Percentiles rank a stretch among this genome's conserved stretches.
Conservation (phyloP, 176 grass and related monocot genomes). For the Eremochloa ophiuroides region DNA sequence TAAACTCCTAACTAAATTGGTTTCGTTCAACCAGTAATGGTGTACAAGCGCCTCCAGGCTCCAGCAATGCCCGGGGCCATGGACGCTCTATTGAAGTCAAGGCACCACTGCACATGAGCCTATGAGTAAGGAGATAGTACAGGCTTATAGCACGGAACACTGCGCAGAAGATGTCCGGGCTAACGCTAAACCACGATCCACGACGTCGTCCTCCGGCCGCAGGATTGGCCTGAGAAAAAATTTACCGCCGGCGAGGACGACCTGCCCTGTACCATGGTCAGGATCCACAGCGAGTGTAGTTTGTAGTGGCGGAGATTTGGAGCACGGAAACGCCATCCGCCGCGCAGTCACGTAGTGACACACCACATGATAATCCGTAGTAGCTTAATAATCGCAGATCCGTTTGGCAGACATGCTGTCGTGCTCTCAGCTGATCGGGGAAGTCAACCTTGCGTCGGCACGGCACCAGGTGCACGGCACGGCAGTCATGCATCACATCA, state of each 20-base stretch:
- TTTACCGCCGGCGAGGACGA: not conserved
- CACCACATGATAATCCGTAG: not conserved
- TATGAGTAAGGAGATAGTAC: not conserved
- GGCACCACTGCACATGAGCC: not conserved
- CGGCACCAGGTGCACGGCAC: not conserved
- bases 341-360: not conserved
- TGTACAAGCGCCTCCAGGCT: not conserved
- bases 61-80: not conserved
- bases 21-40: not conserved
- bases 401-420: not conserved
- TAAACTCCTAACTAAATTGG: not conserved
- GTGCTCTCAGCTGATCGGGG: not conserved
- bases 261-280: not conserved
- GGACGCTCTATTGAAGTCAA: not conserved
- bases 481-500: not conserved
- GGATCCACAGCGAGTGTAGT: not conserved
- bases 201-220: not conserved
- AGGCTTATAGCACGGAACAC: not conserved
- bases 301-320: not conserved
- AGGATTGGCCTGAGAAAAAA: not conserved
- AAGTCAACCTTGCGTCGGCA: constrained; percentile 8
- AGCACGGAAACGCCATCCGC: not conserved
- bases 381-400: not conserved
- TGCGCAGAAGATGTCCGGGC: not conserved
- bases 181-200: not conserved